Base-by-base conservation (phyloP, 2,329 filamentous ascomycete genomes). In the Arthroderma sp. region DNA sequence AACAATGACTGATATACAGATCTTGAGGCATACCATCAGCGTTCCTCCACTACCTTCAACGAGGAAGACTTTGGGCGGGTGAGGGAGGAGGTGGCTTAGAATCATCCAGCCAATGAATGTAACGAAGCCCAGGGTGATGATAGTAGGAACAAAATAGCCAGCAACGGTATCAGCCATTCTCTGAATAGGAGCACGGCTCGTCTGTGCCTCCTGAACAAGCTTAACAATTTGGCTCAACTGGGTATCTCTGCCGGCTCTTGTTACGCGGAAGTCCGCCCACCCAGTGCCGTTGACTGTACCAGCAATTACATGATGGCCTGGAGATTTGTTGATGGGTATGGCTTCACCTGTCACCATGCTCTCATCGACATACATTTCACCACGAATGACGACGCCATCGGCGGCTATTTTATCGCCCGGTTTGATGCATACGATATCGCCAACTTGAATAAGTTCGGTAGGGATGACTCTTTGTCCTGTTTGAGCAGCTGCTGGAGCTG, bases 341-440 rank as follows among this genome's bases (percentile, higher is more conserved):
- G 93, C 87, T 74, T 98, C 93, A 63, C 93, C 93, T 4, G 93
- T 98, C 53, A 98, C 91, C 91, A 97, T 97, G 68, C 90, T 95
- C 74, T 98, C 93, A 63, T 98, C 90, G 21, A 96, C 82, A 66
- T 94, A 95, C 37, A 89, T 95, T 71, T 96, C 88, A 33, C 93
- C 93, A 56, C 87, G 83, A 57, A 89, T 88, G 55, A 98, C 81
- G 7, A 83, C 79, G 52, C 93, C 93, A 68, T 98, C 93, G 1
- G 91, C 91, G 1, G 93, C 91, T 58, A 98, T 89, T 75, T 97
- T 97, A 74, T 97, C 93, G 56, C 93, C 93, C 5, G 93, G 93
- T 57, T 89, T 86, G 57, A 98, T 81, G 61, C 97, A 84, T 59
- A 97, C 91, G 63, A 98, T 82, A 68, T 98, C 93, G 47, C 90